Conservation (phyloP, 2,329 filamentous ascomycete genomes). For the Lachnellula hyalina region DNA sequence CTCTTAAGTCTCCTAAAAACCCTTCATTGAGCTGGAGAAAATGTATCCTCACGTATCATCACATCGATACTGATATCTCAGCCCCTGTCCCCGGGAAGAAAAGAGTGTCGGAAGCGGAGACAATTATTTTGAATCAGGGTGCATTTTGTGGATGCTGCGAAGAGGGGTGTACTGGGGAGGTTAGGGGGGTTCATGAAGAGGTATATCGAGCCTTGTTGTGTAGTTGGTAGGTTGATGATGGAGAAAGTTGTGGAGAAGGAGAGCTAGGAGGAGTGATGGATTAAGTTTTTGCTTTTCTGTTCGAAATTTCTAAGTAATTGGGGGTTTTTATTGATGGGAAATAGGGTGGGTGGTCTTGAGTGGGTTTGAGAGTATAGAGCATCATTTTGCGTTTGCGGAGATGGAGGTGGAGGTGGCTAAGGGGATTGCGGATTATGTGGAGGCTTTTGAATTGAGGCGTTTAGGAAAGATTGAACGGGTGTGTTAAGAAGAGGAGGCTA, state of each 20-base stretch:
- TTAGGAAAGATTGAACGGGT: slow-evolving; percentile 6
- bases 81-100: not conserved
- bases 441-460: slow-evolving; percentile 16
- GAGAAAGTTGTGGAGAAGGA: slow-evolving; percentile 15
- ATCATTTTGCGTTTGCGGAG: slow-evolving; percentile 11
- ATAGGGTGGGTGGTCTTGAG: slow-evolving; percentile 13
- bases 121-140: slow-evolving; percentile 12
- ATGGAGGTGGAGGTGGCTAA: slow-evolving; percentile 9
- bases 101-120: slow-evolving; percentile 8
- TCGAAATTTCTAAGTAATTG: not conserved
- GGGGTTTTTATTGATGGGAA: not conserved
- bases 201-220: slow-evolving; percentile 10
- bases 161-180: slow-evolving; percentile 9
- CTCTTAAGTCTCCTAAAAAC: slow-evolving; percentile 33
- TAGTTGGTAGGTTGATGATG: slow-evolving; percentile 16
- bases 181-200: slow-evolving; percentile 8
- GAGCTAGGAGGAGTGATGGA: slow-evolving; percentile 12
- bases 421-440: slow-evolving; percentile 11
- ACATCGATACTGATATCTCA: slow-evolving; percentile 32
- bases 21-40: slow-evolving; percentile 26
- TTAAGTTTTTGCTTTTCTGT: not conserved
- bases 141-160: slow-evolving; percentile 8
- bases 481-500: too few relatives aligned
- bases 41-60: slow-evolving; percentile 43
- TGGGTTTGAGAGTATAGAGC: slow-evolving; percentile 12